Evolutionary conservation across 2,329 filamentous ascomycete genomes (phyloP).

Genomic region (Venturia aucupariae): DNA sequence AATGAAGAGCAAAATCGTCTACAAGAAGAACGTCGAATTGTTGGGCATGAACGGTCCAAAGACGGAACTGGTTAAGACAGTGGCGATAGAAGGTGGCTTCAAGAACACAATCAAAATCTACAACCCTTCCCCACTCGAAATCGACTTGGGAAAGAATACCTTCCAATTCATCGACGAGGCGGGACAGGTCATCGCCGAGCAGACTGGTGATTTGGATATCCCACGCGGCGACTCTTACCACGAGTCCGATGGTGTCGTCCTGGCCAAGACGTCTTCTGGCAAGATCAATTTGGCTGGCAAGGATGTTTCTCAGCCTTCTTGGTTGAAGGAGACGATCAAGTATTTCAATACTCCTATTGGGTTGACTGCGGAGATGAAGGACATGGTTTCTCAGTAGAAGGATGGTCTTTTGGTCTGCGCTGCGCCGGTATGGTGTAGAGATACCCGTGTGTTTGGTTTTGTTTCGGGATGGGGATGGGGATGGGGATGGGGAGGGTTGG

Average conservation of each 20-base stretch:
- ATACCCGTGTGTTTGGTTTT: neutral
- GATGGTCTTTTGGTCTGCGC: too few relatives aligned
- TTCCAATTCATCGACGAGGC: constrained; percentile 12
- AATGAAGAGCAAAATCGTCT: constrained; percentile 16
- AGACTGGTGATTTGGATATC: constrained; percentile 11
- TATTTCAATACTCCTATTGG: constrained; percentile 11
- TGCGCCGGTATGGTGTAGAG: neutral
- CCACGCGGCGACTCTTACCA: constrained; percentile 11
- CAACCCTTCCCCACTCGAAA: constrained; percentile 16
- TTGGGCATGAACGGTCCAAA: constrained; percentile 16
- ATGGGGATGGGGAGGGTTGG: neutral
- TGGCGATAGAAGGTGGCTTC: neutral
- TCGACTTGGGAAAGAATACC: constrained; percentile 14
- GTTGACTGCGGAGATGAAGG: constrained; percentile 13
- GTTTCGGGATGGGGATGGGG: neutral
- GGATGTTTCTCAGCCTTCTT: constrained; percentile 6
- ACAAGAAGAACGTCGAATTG: constrained; percentile 15
- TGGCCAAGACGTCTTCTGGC: constrained; percentile 2
- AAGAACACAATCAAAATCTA: constrained; percentile 13
- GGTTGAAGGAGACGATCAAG: constrained; percentile 14
- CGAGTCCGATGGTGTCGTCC: constrained; percentile 8
- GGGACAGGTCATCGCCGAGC: constrained; percentile 11
- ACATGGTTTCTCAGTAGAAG: neutral
- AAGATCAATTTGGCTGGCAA: constrained; percentile 11
- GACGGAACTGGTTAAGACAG: constrained; percentile 14